A percentile compares a stretch with the other conserved stretches of the same genome.
phyloP scores from a whole-genome alignment of 78 protist species.

The Dictyostelium citrinum region DNA sequence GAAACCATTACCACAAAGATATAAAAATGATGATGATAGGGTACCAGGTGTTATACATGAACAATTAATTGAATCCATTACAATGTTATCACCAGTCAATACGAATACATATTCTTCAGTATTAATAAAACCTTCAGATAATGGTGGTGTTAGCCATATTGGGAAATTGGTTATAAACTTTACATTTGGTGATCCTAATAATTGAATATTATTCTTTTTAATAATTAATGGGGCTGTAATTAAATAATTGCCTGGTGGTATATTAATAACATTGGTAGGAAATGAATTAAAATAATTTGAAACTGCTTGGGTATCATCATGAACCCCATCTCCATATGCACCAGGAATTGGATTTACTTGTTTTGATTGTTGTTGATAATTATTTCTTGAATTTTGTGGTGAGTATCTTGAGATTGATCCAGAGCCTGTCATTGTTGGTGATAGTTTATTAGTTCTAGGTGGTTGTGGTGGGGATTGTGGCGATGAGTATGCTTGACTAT shows the following conservation, averaged over 20 bases:
- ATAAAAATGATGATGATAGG: not conserved
- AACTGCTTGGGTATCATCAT: conserved; percentile 53
- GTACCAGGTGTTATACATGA: not conserved
- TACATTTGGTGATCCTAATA: conserved; percentile 9
- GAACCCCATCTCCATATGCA: conserved; percentile 73
- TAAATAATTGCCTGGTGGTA: conserved; percentile 72
- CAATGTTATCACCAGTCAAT: conserved; percentile 19
- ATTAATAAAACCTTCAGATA: conserved; percentile 2
- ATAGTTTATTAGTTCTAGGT: not conserved
- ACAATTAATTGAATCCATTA: conserved; percentile 13
- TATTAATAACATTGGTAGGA: not conserved
- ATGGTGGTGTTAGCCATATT: not conserved
- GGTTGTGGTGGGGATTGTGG: not conserved
- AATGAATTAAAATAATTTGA: conserved; percentile 1
- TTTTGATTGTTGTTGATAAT: not conserved
- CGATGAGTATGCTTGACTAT: not conserved
- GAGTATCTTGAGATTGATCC: not conserved
- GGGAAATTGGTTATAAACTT: conserved; percentile 21
- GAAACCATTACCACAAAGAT: conserved; percentile 18
- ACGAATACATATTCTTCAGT: conserved; percentile 17
- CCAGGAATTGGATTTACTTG: conserved; percentile 39
- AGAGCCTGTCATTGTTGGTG: not conserved
- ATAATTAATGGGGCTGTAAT: not conserved
- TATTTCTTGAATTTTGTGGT: not conserved
- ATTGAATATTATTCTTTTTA: not conserved